Evolutionary conservation across 2,329 filamentous ascomycete species (phyloP), one percentile per base, ranked within the genome.

Genomic region (Hypoxylon sp.): DNA sequence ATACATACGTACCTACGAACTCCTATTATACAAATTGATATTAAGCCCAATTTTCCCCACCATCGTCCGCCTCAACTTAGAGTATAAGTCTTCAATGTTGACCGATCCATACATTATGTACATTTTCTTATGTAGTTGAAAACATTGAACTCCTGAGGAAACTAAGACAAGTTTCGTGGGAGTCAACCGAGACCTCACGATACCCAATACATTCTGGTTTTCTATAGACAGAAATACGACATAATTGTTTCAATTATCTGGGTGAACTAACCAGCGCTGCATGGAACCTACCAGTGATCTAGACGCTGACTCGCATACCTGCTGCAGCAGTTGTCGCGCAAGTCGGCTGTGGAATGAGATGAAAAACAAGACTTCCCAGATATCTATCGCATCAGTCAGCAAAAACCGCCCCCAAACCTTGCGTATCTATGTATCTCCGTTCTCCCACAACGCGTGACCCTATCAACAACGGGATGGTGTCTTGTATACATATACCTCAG

Each of bases 21-120:
- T 74, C 71, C 67, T 58, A 69, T 72, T 69, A 54, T 56, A 70
- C 55, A 59, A 61, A 22, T 1, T 22, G 19, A 55, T 70, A 31
- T 24, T 39, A 56, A 54, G 57, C 56, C 69, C 62, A 62, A 47
- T 47, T 55, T 65, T 65, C 72, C 62, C 71, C 72, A 72, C 73
- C 54, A 67, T 72, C 64, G 64, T 68, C 65, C 68, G 65, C 68
- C 52, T 65, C 66, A 67, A 65, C 50, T 64, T 42, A 31, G 2
- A 31, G 29, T 31, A 24, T 42, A 39, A 54, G 39, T 35, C 24
- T 56, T n/a, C n/a, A n/a, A n/a, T n/a, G n/a, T n/a, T 46, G 47
- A 64, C 65, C 54, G 59, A 60, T 54, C 58, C 54, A 54, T 44
- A 22, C 58, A 14, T 6, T 24, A 17, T 22, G 5, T 19, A 37